Base-by-base conservation (phyloP, 441 rosid genomes). In the Eruca vesicaria region DNA sequence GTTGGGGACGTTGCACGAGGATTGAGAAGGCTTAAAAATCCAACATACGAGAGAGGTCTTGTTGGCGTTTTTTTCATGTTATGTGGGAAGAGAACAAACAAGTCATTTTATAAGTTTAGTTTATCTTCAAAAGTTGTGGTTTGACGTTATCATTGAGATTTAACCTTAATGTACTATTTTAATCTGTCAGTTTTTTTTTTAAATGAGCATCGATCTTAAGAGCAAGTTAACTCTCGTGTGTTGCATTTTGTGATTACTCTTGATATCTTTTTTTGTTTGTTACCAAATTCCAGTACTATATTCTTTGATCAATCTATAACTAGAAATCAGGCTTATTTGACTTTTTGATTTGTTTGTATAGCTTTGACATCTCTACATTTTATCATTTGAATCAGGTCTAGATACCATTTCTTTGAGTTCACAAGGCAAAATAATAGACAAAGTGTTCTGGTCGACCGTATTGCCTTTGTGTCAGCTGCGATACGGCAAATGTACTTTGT, bases 1-100 rank as follows among this genome's bases (percentile, higher is more conserved):
- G 53, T 80, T 89, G 80, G 97, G 97, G 0, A 91, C 90, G 28
- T 86, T 89, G 53, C 93, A 84, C 68, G 95, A 89, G 35, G 85
- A 71, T 77, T 48, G 32, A 72, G 28, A 53, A 33, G 33, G 28
- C 75, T 48, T 14, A 55, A 53, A 68, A n/a, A 41, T 45, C 20
- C 15, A 10, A 3, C 29, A n/a, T n/a, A 10, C 8, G 14, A 29
- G 41, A 6, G 66, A 31, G 50, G 50, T 69, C 4, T 5, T 69
- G 63, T 53, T 62, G 35, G 35, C 20, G 65, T 62, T 63, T 29
- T 7, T 76, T n/a, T n/a, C n/a, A 35, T 28, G 26, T 32, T 4
- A 7, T 53, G n/a, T n/a, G 41, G 6, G 15, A 7, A 26, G 41
- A 2, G 20, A 16, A 50, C 0, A 58, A 55, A 2, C 19, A 50